Percentiles rank a stretch among this genome's conserved stretches.
Evolutionary conservation across 192 early-diverging fungal genomes (phyloP).

Genomic region (Linnemannia exigua): DNA sequence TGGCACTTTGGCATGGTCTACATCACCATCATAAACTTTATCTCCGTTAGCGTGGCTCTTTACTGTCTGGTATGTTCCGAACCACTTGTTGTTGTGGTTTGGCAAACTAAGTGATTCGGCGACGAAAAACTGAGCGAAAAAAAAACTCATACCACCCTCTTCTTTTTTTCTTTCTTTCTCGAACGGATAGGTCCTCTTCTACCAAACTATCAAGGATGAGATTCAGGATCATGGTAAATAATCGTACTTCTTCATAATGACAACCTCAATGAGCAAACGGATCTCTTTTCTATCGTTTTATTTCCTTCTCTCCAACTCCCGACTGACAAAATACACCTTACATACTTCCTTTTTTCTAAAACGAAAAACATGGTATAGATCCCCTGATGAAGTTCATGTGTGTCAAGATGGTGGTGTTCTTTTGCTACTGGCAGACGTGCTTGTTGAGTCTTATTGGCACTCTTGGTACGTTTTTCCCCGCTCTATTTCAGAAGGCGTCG

Average conservation of each 20-base stretch:
- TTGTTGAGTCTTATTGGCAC: conserved; percentile 38
- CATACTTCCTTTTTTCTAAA: not conserved
- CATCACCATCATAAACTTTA: conserved; percentile 72
- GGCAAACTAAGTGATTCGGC: too few species aligned
- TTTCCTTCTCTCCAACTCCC: not conserved
- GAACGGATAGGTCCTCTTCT: conserved; percentile 32
- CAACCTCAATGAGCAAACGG: not conserved
- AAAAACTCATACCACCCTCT: not conserved
- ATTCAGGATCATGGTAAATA: conserved; percentile 48
- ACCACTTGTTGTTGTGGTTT: not conserved
- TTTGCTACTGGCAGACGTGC: conserved; percentile 48
- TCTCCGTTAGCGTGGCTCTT: conserved; percentile 73
- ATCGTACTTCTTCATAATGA: not conserved
- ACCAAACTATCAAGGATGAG: conserved; percentile 44
- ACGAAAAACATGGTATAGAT: conserved; percentile 11
- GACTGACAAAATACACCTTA: not conserved
- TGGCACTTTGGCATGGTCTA: conserved; percentile 78
- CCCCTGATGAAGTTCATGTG: conserved; percentile 58
- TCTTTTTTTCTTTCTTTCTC: not conserved
- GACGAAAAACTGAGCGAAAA: not conserved
- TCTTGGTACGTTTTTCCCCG: conserved; percentile 24
- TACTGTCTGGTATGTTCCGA: conserved; percentile 74
- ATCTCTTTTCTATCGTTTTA: not conserved
- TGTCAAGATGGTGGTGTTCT: conserved; percentile 56
- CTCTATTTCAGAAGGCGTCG: not conserved